Conservation (phyloP, 2,329 filamentous ascomycete species). For the Verticillium alfalfae region DNA sequence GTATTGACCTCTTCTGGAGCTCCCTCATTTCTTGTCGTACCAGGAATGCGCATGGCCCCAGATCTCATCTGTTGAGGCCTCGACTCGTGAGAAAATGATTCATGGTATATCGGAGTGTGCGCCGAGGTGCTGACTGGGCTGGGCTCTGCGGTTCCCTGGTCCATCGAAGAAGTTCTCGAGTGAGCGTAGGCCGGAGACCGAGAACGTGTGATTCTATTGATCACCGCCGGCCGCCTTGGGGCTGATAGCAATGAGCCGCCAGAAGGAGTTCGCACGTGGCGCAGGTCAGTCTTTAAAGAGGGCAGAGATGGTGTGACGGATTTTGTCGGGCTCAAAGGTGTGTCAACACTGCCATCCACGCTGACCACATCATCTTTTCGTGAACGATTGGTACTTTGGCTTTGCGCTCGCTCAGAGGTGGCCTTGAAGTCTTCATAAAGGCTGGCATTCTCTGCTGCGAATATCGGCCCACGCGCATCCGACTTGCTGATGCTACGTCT, state of each 20-base stretch:
- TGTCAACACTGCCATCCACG: slow-evolving; percentile 38
- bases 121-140: slow-evolving; percentile 54
- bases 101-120: slow-evolving; percentile 52
- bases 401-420: not conserved
- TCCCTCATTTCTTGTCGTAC: slow-evolving; percentile 50
- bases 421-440: slow-evolving; percentile 26
- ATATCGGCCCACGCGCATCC: slow-evolving; percentile 31
- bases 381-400: slow-evolving; percentile 17
- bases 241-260: slow-evolving; percentile 29
- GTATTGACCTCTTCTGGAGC: slow-evolving; percentile 55
- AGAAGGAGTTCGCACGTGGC: slow-evolving; percentile 26
- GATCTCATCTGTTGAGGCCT: slow-evolving; percentile 38
- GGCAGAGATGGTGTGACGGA: slow-evolving; percentile 22
- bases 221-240: slow-evolving; percentile 42
- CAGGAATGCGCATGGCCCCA: slow-evolving; percentile 46
- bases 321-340: slow-evolving; percentile 37
- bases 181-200: slow-evolving; percentile 33
- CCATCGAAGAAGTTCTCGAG: slow-evolving; percentile 55
- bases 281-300: slow-evolving; percentile 23
- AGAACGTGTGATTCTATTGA: slow-evolving; percentile 48
- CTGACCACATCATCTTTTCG: slow-evolving; percentile 38
- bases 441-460: slow-evolving; percentile 26
- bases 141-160: slow-evolving; percentile 50
- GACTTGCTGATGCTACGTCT: slow-evolving; percentile 37
- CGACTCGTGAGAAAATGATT: slow-evolving; percentile 45